These are phyloP conservation scores for Xylaria palmicola DNA, from an alignment of 495 filamentous ascomycete species.

Conservation along the genomic window DNA sequence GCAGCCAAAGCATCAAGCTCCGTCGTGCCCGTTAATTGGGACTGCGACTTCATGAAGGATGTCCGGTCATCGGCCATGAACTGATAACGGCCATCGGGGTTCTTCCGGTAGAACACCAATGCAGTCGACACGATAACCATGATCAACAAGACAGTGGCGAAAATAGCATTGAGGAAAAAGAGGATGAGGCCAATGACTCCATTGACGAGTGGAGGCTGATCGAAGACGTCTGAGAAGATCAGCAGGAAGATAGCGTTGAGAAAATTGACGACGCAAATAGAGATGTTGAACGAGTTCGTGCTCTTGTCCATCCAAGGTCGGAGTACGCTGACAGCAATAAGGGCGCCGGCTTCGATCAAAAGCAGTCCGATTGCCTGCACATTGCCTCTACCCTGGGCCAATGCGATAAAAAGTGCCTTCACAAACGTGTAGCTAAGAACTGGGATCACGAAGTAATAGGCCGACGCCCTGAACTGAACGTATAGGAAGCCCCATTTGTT, in stretches of 20 bases:
- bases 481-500: slow-evolving; percentile 99
- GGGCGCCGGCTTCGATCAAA: slow-evolving; percentile 76
- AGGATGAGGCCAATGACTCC: slow-evolving; percentile 94
- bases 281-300: slow-evolving; percentile 95
- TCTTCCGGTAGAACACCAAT: slow-evolving; percentile 85
- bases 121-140: slow-evolving; percentile 83
- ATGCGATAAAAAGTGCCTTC: slow-evolving; percentile 89
- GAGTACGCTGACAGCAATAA: slow-evolving; percentile 76
- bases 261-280: slow-evolving; percentile 88
- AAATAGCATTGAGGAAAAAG: slow-evolving; percentile 87
- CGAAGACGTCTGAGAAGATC: slow-evolving; percentile 78
- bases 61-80: slow-evolving; percentile 95
- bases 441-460: slow-evolving; percentile 95
- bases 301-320: slow-evolving; percentile 99
- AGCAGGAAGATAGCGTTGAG: slow-evolving; percentile 84
- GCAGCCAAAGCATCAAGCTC: slow-evolving; percentile 92
- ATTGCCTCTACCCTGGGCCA: slow-evolving; percentile 70
- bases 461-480: slow-evolving; percentile 93
- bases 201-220: slow-evolving; percentile 79
- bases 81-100: slow-evolving; percentile 94
- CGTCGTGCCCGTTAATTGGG: slow-evolving; percentile 70
- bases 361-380: slow-evolving; percentile 84
- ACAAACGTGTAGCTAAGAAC: slow-evolving; percentile 74
- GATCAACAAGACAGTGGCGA: slow-evolving; percentile 80
- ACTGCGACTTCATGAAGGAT: slow-evolving; percentile 97